These are phyloP conservation scores for Pseudogymnoascus sp. DNA, from an alignment of 2,329 filamentous ascomycete species.

Conservation along the genomic window DNA sequence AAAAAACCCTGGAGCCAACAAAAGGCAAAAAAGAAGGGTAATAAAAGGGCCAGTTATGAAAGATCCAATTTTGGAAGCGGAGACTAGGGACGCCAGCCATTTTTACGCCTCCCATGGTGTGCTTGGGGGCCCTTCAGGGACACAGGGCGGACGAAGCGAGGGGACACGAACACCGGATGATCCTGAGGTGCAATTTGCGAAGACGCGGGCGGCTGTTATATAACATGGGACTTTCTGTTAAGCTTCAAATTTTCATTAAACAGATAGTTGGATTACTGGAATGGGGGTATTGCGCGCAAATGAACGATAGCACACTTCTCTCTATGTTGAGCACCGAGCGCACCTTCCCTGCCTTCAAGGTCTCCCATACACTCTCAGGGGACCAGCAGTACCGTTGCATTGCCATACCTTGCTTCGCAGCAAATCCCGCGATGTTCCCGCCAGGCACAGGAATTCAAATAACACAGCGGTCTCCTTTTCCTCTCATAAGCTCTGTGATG, in stretches of 20 bases:
- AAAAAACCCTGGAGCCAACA: neutral
- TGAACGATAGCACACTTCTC: neutral
- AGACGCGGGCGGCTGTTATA: constrained; percentile 1
- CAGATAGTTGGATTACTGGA: neutral
- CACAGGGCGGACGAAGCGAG: constrained; percentile 8
- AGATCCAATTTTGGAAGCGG: constrained; percentile 10
- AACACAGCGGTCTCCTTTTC: neutral
- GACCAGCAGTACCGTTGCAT: constrained; percentile 4
- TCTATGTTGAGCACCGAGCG: neutral
- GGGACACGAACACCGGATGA: neutral
- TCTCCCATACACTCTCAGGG: constrained; percentile 3
- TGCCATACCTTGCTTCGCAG: constrained; percentile 7
- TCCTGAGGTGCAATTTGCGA: neutral
- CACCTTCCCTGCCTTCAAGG: neutral
- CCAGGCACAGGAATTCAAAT: constrained; percentile 11
- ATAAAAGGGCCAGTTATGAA: constrained; percentile 6
- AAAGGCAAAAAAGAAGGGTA: constrained; percentile 4
- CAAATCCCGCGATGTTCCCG: constrained; percentile 4
- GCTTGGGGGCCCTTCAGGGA: constrained; percentile 5
- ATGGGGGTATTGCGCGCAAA: neutral
- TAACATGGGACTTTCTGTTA: neutral
- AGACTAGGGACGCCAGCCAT: constrained; percentile 2
- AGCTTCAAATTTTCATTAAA: neutral
- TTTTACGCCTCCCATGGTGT: neutral
- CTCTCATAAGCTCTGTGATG: constrained; percentile 1